A percentile compares a stretch with the other conserved stretches of the same genome.
These are phyloP conservation scores for Candida sakaeoensis DNA, from an alignment of 805 yeast genomes.

Conservation along the genomic window DNA sequence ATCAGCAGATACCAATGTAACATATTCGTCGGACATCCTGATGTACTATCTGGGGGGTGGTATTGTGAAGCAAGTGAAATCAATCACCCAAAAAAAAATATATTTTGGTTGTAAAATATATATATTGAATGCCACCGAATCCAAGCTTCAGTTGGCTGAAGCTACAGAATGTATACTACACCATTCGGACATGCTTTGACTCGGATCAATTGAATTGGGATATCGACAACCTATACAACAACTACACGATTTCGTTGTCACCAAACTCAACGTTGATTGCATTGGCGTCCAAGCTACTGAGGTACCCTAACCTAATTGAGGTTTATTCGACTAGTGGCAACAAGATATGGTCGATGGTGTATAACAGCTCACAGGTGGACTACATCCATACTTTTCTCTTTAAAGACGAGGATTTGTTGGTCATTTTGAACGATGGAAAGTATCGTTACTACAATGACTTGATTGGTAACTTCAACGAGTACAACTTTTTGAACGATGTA, in stretches of 20 bases:
- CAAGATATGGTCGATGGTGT: constrained; percentile 34
- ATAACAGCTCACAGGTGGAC: constrained; percentile 45
- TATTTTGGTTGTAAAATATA: background rate
- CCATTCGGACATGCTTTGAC: constrained; percentile 54
- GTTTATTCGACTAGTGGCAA: constrained; percentile 33
- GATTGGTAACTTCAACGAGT: constrained; percentile 62
- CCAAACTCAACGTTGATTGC: constrained; percentile 57
- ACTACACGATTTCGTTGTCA: constrained; percentile 48
- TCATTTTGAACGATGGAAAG: constrained; percentile 50
- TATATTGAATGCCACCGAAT: constrained; percentile 23
- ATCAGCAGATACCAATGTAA: constrained; percentile 73
- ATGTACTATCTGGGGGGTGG: too few species aligned
- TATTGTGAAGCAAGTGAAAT: too few species aligned
- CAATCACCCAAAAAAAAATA: background rate
- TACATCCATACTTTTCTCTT: constrained; percentile 52
- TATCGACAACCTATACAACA: constrained; percentile 29
- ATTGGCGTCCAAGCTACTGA: constrained; percentile 33
- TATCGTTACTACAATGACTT: constrained; percentile 62
- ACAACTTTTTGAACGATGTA: constrained; percentile 21
- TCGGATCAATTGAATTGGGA: constrained; percentile 44
- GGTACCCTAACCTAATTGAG: constrained; percentile 35
- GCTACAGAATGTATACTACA: constrained; percentile 65
- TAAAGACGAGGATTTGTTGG: constrained; percentile 49
- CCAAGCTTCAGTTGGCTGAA: constrained; percentile 73
- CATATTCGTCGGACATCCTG: constrained; percentile 25